Evolutionary conservation across 345 rosid species (phyloP), one percentile per base, ranked within the genome.

Genomic region (Xanthoceras sorbifolium): DNA sequence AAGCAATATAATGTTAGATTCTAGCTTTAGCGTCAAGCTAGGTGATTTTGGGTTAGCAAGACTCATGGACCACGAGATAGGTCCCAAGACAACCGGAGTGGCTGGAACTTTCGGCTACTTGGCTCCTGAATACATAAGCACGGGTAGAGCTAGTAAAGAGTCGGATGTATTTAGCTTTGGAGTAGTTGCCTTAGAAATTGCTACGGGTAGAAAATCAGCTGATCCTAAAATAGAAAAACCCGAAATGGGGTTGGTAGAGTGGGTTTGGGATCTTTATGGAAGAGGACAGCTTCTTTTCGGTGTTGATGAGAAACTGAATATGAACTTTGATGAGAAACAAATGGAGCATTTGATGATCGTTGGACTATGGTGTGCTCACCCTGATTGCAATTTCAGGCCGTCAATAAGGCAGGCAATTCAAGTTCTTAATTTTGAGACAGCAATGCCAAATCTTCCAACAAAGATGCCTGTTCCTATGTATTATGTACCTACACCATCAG

Each of bases 41-140:
- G 89, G 91, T 18, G 94, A 92, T 77, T 90, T 92, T 6, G 90
- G 94, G 25, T 80, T 92, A 11, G 93, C 97, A 9, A 62, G 84
- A 69, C 74, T 86, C 26, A 82, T 84, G 86, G 88, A 88, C 79
- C 91, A 82, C 20, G 85, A 86, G 62, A 15, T 86, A 0, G 84
- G 88, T 2, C 77, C 83, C 0, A 81, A 67, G 46, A 90, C 90
- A 0, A 88, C 94, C 0, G 82, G 85, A 46, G 22, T 86, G 66
- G 97, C 87, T 0, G 89, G 87, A 12, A 91, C 92, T 0, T 77
- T 86, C 0, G 90, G 89, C 0, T 86, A 90, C 77, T 14, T 90
- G 79, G 83, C 92, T 20, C 92, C 85, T 0, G 90, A 91, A 61
- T 92, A 85, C 32, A 20, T 86, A 31, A 77, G 74, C 69, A 87